These are phyloP conservation scores for Rhodotorula sp. DNA, from an alignment of 1,284 basidiomycete genomes.

Conservation along the genomic window DNA sequence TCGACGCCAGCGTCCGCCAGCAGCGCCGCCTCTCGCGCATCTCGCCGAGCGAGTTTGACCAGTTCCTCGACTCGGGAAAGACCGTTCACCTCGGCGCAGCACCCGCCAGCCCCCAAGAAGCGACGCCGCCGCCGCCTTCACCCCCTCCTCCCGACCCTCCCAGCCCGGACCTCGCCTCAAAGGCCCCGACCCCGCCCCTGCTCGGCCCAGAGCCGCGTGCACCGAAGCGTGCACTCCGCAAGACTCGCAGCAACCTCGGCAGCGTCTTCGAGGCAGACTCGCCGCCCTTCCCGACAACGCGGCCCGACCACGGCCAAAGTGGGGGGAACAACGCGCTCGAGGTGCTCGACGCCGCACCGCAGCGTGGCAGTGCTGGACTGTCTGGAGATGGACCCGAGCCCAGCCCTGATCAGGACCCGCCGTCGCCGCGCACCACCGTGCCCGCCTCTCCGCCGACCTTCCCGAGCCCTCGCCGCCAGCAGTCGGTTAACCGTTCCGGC, in stretches of 20 bases:
- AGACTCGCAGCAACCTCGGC: not conserved
- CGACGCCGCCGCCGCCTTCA: not conserved
- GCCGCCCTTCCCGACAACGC: too few relatives aligned
- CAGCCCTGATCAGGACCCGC: too few relatives aligned
- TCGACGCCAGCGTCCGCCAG: not conserved
- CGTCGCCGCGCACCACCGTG: too few relatives aligned
- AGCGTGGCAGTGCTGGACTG: too few relatives aligned
- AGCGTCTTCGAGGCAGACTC: not conserved
- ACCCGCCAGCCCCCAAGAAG: not conserved
- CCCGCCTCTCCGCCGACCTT: too few relatives aligned
- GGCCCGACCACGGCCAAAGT: too few relatives aligned
- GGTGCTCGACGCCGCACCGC: not conserved
- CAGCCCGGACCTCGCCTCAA: not conserved
- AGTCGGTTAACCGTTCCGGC: too few relatives aligned
- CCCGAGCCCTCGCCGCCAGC: too few relatives aligned
- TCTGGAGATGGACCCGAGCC: too few relatives aligned
- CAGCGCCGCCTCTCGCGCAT: constrained; percentile 29
- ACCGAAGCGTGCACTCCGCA: not conserved
- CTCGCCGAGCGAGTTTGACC: constrained; percentile 34
- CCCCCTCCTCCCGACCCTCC: not conserved
- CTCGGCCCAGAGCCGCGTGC: not conserved
- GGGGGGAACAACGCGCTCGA: not conserved
- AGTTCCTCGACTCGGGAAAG: constrained; percentile 13
- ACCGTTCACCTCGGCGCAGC: constrained; percentile 12
- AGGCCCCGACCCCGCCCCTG: not conserved